Conservation (phyloP, 73 alveolate genomes). For the Tetrahymena malaccensis region DNA sequence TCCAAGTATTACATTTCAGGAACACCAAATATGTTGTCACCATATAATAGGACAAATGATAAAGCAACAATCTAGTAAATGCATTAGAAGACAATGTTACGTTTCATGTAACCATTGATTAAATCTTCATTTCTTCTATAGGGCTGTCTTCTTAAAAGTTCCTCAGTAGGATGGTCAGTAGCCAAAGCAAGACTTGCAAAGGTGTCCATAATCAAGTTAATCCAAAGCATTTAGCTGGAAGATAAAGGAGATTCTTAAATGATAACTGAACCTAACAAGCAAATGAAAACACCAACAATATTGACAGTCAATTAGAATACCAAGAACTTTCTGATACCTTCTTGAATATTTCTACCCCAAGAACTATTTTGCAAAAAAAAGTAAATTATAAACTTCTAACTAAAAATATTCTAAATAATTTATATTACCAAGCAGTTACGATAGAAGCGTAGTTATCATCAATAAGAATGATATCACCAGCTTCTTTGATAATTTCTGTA, state of each 20-base stretch:
- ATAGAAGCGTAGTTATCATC: slow-evolving; percentile 80
- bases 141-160: slow-evolving; percentile 55
- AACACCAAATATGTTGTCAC: background rate
- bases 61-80: slow-evolving; percentile 59
- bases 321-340: slow-evolving; percentile 77
- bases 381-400: background rate
- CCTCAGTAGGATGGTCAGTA: slow-evolving; percentile 66
- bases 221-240: slow-evolving; percentile 87
- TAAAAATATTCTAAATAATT: too few species aligned
- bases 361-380: slow-evolving; percentile 41
- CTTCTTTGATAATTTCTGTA: slow-evolving; percentile 64
- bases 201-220: slow-evolving; percentile 73
- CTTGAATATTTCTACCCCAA: slow-evolving; percentile 92
- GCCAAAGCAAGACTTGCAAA: slow-evolving; percentile 75
- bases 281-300: slow-evolving; percentile 70
- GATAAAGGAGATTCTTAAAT: slow-evolving; percentile 77
- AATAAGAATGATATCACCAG: slow-evolving; percentile 72
- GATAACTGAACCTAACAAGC: slow-evolving; percentile 68
- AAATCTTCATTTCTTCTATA: slow-evolving; percentile 58
- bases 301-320: slow-evolving; percentile 79
- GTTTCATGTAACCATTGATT: slow-evolving; percentile 83
- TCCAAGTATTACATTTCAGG: background rate
- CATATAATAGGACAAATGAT: slow-evolving; percentile 49
- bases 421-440: slow-evolving; percentile 61
- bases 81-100: slow-evolving; percentile 74